Evolutionary conservation across 2,329 filamentous ascomycete species (phyloP).

Genomic region (Phyllachora maydis): DNA sequence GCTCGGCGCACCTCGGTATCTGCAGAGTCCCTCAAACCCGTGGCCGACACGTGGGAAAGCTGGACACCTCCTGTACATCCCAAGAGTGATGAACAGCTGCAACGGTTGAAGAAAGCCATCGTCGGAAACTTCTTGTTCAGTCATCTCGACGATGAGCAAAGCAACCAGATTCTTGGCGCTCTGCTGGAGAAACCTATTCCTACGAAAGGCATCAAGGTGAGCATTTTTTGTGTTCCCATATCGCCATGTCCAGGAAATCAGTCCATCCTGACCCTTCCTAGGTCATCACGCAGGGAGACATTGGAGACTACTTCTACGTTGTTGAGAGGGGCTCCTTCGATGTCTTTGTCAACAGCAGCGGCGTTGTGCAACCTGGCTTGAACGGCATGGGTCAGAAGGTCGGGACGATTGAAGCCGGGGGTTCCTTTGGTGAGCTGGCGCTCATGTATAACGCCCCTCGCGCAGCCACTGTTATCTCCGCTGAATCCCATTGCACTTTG

Average conservation of each 20-base stretch:
- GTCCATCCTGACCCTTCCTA: slow-evolving; percentile 17
- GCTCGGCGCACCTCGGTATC: slow-evolving; percentile 88
- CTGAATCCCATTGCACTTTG: slow-evolving; percentile 56
- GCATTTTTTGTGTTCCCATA: no score
- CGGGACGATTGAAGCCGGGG: slow-evolving; percentile 62
- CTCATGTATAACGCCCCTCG: slow-evolving; percentile 98
- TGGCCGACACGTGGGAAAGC: slow-evolving; percentile 62
- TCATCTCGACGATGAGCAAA: slow-evolving; percentile 87
- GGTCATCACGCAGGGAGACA: slow-evolving; percentile 89
- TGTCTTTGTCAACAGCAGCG: slow-evolving; percentile 67
- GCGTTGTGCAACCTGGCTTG: slow-evolving; percentile 56
- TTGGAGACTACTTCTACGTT: slow-evolving; percentile 94
- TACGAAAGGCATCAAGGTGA: slow-evolving; percentile 59
- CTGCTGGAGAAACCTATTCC: slow-evolving; percentile 91
- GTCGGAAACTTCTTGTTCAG: slow-evolving; percentile 84
- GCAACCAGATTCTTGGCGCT: slow-evolving; percentile 67
- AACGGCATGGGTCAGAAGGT: slow-evolving; percentile 74
- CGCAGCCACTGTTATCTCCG: slow-evolving; percentile 79
- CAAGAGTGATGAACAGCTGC: slow-evolving; percentile 65
- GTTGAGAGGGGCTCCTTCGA: slow-evolving; percentile 84
- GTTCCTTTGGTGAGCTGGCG: slow-evolving; percentile 89
- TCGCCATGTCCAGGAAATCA: no score
- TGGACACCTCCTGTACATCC: slow-evolving; percentile 75
- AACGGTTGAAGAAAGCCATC: slow-evolving; percentile 62
- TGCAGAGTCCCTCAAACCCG: slow-evolving; percentile 86